Evolutionary conservation across 169 alveolate genomes (phyloP).

Genomic region (Plasmodium gaboni): DNA sequence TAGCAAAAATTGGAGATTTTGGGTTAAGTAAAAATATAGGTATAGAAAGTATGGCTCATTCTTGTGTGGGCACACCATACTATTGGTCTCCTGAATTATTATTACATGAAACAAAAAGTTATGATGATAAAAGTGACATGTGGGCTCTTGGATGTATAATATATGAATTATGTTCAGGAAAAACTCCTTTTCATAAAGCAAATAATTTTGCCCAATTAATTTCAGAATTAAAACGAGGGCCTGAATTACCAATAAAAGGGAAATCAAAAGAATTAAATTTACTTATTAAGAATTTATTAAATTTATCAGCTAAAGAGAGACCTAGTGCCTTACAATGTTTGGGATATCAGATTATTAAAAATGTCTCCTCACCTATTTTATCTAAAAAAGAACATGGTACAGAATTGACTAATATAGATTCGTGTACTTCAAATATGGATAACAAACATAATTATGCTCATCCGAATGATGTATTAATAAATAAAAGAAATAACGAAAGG

Average conservation of each 20-base stretch:
- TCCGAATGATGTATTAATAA: slow-evolving; percentile 14
- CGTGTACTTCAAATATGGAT: neutral
- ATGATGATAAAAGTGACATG: slow-evolving; percentile 96
- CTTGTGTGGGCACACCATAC: slow-evolving; percentile 97
- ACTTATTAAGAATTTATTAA: slow-evolving; percentile 79
- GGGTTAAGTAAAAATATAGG: slow-evolving; percentile 96
- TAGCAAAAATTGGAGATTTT: slow-evolving; percentile 96
- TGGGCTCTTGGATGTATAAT: slow-evolving; percentile 95
- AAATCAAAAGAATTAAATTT: slow-evolving; percentile 79
- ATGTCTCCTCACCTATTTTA: slow-evolving; percentile 55
- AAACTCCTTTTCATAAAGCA: slow-evolving; percentile 95
- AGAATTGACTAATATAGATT: slow-evolving; percentile 5
- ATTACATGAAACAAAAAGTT: slow-evolving; percentile 89
- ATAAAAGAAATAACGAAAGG: slow-evolving; percentile 51
- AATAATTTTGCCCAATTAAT: slow-evolving; percentile 85
- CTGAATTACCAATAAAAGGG: slow-evolving; percentile 84
- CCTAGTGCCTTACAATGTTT: slow-evolving; percentile 86
- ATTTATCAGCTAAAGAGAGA: slow-evolving; percentile 81
- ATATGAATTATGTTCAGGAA: slow-evolving; percentile 93
- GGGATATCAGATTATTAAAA: slow-evolving; percentile 80
- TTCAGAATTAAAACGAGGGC: slow-evolving; percentile 82
- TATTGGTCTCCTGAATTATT: slow-evolving; percentile 98
- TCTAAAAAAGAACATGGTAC: neutral
- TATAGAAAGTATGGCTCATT: slow-evolving; percentile 93
- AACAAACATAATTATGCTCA: neutral